Evolutionary conservation across 75 land plant species (phyloP).

Genomic region (Cryptomeria japonica): DNA sequence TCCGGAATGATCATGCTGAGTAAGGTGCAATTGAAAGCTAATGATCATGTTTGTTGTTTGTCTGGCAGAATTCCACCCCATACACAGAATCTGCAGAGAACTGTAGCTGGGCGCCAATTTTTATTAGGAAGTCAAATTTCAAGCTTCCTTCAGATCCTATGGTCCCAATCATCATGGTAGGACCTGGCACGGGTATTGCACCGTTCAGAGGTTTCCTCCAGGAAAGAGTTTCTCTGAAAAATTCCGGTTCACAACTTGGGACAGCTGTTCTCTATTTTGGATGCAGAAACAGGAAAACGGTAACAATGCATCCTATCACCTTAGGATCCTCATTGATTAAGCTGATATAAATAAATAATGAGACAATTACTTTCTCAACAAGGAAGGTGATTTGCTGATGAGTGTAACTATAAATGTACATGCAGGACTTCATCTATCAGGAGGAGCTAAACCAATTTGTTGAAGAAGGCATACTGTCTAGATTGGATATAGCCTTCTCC

Average conservation of each 20-base stretch:
- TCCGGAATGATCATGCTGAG: not conserved
- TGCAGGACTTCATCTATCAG: constrained; percentile 49
- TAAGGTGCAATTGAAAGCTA: not conserved
- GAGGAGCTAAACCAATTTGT: constrained; percentile 36
- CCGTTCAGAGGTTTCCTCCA: constrained; percentile 66
- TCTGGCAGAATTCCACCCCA: constrained; percentile 1
- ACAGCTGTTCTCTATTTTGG: constrained; percentile 43
- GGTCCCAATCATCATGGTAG: constrained; percentile 53
- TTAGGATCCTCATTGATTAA: not conserved
- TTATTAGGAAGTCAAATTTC: constrained; percentile 56
- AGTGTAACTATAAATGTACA: not conserved
- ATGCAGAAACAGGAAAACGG: constrained; percentile 40
- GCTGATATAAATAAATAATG: not conserved
- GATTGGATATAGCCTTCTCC: constrained; percentile 39
- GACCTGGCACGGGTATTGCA: constrained; percentile 64
- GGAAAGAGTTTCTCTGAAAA: constrained; percentile 37
- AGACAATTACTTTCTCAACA: not conserved
- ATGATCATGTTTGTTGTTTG: not conserved
- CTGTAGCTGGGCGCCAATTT: constrained; percentile 45
- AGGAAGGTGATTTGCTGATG: not conserved
- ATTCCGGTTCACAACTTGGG: constrained; percentile 31
- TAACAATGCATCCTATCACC: not conserved
- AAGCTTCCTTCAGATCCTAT: constrained; percentile 44
- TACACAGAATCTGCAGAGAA: not conserved
- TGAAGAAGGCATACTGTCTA: constrained; percentile 24